Evolutionary conservation across 139 green algal genomes (phyloP).

Genomic region (Monoraphidium neglectum): DNA sequence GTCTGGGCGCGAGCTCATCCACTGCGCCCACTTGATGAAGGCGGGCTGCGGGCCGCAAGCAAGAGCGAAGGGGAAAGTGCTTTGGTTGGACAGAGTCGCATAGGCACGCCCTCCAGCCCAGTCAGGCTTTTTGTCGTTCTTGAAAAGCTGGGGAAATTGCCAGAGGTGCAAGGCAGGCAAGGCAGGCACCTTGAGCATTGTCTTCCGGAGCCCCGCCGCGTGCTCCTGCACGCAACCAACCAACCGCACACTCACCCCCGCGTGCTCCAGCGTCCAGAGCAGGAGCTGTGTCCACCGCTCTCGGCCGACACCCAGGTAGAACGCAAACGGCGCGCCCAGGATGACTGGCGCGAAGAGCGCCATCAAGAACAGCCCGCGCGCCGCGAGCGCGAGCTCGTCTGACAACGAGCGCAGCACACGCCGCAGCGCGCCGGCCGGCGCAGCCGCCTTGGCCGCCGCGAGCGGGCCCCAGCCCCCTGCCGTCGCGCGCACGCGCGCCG

Average conservation of each 20-base stretch:
- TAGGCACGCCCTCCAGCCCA: too few relatives aligned
- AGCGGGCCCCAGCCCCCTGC: too few relatives aligned
- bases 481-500: neutral
- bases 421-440: neutral
- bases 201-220: too few relatives aligned
- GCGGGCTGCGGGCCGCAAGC: conserved; percentile 44
- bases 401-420: neutral
- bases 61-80: too few relatives aligned
- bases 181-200: too few relatives aligned
- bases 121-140: too few relatives aligned
- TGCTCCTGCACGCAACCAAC: too few relatives aligned
- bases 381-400: conserved; percentile 43
- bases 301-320: conserved; percentile 43
- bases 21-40: conserved; percentile 94
- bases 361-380: conserved; percentile 59
- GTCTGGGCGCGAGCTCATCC: conserved; percentile 76
- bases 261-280: conserved; percentile 76
- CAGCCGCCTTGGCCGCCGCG: too few relatives aligned
- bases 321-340: conserved; percentile 42
- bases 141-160: too few relatives aligned
- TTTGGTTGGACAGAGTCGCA: too few relatives aligned
- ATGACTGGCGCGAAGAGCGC: conserved; percentile 69
- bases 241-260: conserved; percentile 24
- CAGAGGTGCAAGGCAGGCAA: too few relatives aligned
- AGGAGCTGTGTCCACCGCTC: conserved; percentile 73